These are phyloP conservation scores for Chenopodium suecicum DNA, from an alignment of 148 eudicot genomes.

Conservation along the genomic window DNA sequence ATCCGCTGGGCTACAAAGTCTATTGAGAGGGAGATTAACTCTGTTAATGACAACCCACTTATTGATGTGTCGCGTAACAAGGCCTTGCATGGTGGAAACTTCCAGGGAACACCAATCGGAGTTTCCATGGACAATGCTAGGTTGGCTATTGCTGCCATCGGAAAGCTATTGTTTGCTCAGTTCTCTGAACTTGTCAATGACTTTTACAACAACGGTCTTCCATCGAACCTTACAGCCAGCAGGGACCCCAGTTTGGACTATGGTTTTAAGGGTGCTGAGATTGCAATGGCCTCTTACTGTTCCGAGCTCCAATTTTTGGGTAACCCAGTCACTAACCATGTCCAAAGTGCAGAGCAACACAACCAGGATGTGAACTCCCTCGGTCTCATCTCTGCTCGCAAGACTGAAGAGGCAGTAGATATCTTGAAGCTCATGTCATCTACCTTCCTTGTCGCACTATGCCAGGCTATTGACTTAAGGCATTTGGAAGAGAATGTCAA, in stretches of 20 bases:
- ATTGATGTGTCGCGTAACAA: constrained; percentile 83
- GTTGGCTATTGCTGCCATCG: constrained; percentile 75
- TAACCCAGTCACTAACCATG: constrained; percentile 87
- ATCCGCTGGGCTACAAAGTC: constrained; percentile 72
- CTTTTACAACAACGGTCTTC: constrained; percentile 82
- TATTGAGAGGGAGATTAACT: constrained; percentile 86
- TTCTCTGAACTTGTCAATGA: constrained; percentile 84
- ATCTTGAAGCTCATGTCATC: constrained; percentile 81
- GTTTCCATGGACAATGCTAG: constrained; percentile 86
- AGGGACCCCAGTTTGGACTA: constrained; percentile 86
- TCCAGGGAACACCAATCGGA: constrained; percentile 92
- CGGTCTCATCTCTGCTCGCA: constrained; percentile 75
- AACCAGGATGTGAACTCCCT: constrained; percentile 92
- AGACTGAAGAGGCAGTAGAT: constrained; percentile 76
- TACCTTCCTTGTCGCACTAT: constrained; percentile 63
- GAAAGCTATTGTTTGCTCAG: constrained; percentile 82
- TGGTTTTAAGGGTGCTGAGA: constrained; percentile 85
- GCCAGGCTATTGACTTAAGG: constrained; percentile 78
- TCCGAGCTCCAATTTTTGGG: constrained; percentile 80
- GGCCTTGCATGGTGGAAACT: constrained; percentile 86
- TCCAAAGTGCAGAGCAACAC: constrained; percentile 91
- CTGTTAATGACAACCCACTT: constrained; percentile 84
- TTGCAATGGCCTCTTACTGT: constrained; percentile 92
- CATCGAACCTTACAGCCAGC: constrained; percentile 78
- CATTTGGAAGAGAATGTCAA: constrained; percentile 75